A percentile compares a stretch with the other conserved stretches of the same genome.
Conservation (phyloP, 306 rosid species). For the Trichosanthes truncata region DNA sequence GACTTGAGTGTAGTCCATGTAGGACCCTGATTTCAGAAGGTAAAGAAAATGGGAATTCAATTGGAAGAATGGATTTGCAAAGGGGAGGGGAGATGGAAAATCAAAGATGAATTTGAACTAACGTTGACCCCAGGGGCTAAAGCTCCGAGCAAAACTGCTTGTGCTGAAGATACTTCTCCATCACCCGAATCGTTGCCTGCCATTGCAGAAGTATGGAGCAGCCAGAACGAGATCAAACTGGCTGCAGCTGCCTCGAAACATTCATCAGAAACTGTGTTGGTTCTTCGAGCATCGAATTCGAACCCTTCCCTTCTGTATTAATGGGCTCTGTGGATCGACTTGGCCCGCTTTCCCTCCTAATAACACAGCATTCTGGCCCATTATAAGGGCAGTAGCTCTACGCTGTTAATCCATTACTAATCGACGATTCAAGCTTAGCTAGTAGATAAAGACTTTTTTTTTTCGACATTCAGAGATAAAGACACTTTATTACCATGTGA, state of each 20-base stretch:
- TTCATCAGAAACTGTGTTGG: background rate
- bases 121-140: slow-evolving; percentile 90
- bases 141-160: slow-evolving; percentile 81
- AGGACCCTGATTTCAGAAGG: slow-evolving; percentile 43
- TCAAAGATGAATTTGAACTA: slow-evolving; percentile 10
- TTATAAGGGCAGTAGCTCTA: background rate
- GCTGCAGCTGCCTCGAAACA: background rate
- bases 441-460: too few species aligned
- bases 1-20: slow-evolving; percentile 74
- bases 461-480: too few species aligned
- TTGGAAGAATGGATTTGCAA: background rate
- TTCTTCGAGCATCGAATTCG: background rate
- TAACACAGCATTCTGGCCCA: background rate
- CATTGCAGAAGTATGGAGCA: slow-evolving; percentile 23
- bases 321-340: background rate
- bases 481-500: too few species aligned
- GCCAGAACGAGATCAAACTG: background rate
- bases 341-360: background rate
- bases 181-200: slow-evolving; percentile 21
- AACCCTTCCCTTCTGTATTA: background rate
- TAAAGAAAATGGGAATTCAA: background rate
- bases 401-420: background rate
- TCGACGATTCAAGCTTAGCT: too few species aligned
- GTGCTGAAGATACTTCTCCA: slow-evolving; percentile 54
- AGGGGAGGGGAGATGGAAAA: background rate